Evolutionary conservation across 208 protist genomes (phyloP), one percentile per base, ranked within the genome.

Genomic region (Tritrichomonas musculus): DNA sequence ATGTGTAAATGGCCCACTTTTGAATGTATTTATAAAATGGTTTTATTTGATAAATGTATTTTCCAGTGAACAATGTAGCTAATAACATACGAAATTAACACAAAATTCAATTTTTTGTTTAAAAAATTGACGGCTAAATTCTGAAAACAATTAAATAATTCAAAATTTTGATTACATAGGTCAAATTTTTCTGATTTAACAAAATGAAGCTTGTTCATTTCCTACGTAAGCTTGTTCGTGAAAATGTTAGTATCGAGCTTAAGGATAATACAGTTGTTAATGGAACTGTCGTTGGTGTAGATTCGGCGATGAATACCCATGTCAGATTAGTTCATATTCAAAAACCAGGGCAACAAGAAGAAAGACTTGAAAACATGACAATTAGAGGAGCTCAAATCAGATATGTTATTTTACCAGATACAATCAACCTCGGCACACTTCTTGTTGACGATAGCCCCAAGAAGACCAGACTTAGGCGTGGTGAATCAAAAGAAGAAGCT

Each of bases 301-400:
- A 92, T 72, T 72, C 57, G 17, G 88, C 88, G 8, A 92, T 92
- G 88, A 92, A 92, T 27, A 92, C 88, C n/a, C 88, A 92, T 92
- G 14, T 92, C 4, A 0, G 57, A 73, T 30, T 92, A 36, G 57
- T 64, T 72, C 77, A 88, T 41, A 88, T 88, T 30, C 25, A 88
- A 88, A 36, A 14, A 55, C 77, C 77, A 57, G 77, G 77, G 39
- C 41, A 88, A 88, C 41, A 25, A 8, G 47, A 88, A 60, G 47
- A 88, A 88, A 25, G 77, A 13, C 50, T 92, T 22, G 88, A 92
- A 55, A 92, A 64, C 17, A 30, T 92, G 22, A 72, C 88, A 72
- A 92, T 92, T 39, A 50, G 88, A 73, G 88, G 88, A 20, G 57
- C 55, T 22, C 53, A 30, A 27, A 92, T 92, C 11, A 33, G 88